Conservation (phyloP, 177 flowering plant species). For the Tripterygium wilfordii region DNA sequence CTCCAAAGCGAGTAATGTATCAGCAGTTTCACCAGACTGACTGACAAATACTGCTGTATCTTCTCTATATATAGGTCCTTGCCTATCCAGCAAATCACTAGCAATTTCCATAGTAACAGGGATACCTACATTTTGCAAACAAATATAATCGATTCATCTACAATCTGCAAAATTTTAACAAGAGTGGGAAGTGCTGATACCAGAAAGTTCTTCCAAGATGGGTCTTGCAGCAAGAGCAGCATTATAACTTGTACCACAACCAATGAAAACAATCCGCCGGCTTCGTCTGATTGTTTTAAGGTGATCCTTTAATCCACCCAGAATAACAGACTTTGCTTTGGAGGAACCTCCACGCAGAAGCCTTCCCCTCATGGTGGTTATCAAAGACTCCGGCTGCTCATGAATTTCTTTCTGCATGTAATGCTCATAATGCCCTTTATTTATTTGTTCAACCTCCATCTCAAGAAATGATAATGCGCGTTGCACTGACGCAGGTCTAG, state of each 20-base stretch:
- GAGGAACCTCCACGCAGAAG: slow-evolving; percentile 79
- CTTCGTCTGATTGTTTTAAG: slow-evolving; percentile 89
- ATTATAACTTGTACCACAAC: slow-evolving; percentile 98
- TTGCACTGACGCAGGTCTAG: slow-evolving; percentile 84
- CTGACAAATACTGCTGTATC: slow-evolving; percentile 97
- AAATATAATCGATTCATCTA: not conserved
- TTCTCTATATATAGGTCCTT: slow-evolving; percentile 93
- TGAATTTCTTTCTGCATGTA: slow-evolving; percentile 99
- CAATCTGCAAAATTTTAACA: not conserved
- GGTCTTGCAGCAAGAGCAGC: slow-evolving; percentile 97
- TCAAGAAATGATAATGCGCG: slow-evolving; percentile 91
- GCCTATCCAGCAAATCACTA: slow-evolving; percentile 90
- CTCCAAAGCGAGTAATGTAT: slow-evolving; percentile 74
- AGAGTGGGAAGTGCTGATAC: slow-evolving; percentile 26
- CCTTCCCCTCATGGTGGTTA: slow-evolving; percentile 96
- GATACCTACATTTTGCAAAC: slow-evolving; percentile 36
- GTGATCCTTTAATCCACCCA: slow-evolving; percentile 96
- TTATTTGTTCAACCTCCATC: slow-evolving; percentile 99
- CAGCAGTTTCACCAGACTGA: slow-evolving; percentile 99
- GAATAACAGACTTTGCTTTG: slow-evolving; percentile 75
- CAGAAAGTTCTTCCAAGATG: slow-evolving; percentile 92
- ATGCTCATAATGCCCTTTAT: slow-evolving; percentile 88
- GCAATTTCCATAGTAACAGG: slow-evolving; percentile 98
- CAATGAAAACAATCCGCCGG: slow-evolving; percentile 86
- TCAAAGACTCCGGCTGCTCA: slow-evolving; percentile 93